Evolutionary conservation across 2,329 filamentous ascomycete species (phyloP).

Genomic region (Capronia epimyces): DNA sequence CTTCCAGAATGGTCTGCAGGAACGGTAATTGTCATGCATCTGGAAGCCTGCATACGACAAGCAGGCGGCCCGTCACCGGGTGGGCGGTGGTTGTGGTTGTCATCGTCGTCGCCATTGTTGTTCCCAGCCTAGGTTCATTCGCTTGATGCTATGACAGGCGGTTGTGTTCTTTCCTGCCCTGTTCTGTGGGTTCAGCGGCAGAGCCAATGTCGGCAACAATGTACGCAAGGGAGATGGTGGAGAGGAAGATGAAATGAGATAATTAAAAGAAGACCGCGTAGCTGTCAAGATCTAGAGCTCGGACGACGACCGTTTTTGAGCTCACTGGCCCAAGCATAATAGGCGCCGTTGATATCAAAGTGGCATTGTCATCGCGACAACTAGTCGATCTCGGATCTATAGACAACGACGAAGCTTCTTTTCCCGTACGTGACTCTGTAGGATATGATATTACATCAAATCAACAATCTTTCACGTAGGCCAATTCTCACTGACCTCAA

Average conservation of each 20-base stretch:
- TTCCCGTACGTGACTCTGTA: too few relatives aligned
- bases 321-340: too few relatives aligned
- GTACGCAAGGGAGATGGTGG: too few relatives aligned
- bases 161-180: not conserved
- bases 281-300: not conserved
- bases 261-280: not conserved
- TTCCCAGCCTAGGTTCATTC: conserved; percentile 8
- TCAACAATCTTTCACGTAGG: too few relatives aligned
- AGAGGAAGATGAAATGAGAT: too few relatives aligned
- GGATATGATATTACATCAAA: too few relatives aligned
- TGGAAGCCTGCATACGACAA: conserved; percentile 5
- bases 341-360: too few relatives aligned
- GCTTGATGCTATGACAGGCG: not conserved
- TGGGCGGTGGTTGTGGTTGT: too few relatives aligned
- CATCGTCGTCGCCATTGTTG: not conserved
- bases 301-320: not conserved
- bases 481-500: too few relatives aligned
- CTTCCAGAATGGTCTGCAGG: conserved; percentile 10
- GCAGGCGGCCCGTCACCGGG: conserved; percentile 5
- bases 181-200: not conserved
- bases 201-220: not conserved
- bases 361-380: too few relatives aligned
- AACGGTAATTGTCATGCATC: conserved; percentile 18
- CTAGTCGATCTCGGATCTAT: too few relatives aligned
- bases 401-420: too few relatives aligned